phyloP scores from a whole-genome alignment of 140 eudicot genomes.

The Oenanthe javanica region DNA sequence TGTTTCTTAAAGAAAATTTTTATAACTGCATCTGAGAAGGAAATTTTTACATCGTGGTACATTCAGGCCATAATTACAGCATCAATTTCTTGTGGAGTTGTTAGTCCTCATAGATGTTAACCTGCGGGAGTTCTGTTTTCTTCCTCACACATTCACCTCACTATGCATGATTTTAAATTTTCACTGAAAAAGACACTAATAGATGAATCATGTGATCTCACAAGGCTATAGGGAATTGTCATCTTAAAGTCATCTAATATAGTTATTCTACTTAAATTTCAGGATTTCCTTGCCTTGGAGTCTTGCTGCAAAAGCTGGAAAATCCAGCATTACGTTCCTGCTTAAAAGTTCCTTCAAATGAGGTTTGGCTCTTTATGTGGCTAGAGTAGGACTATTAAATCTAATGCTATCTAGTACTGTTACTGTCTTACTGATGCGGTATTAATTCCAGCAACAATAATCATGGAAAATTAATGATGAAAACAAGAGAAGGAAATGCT shows the following conservation, averaged over 20 bases:
- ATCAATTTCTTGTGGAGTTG: not conserved
- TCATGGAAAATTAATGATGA: not conserved
- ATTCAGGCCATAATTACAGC: not conserved
- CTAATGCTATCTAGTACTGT: not conserved
- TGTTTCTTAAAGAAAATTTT: not conserved
- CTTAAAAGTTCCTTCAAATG: slow-evolving; percentile 85
- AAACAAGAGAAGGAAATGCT: not conserved
- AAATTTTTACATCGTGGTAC: not conserved
- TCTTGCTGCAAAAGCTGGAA: slow-evolving; percentile 83
- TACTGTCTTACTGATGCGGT: not conserved
- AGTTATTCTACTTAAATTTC: slow-evolving; percentile 20
- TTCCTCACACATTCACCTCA: not conserved
- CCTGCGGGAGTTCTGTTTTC: not conserved
- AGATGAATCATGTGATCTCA: not conserved
- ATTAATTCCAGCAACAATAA: not conserved
- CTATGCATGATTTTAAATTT: not conserved
- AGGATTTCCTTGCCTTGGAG: slow-evolving; percentile 92
- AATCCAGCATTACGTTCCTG: slow-evolving; percentile 92
- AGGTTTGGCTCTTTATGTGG: slow-evolving; percentile 31
- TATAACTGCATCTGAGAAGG: not conserved
- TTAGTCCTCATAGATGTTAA: not conserved
- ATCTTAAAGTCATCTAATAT: slow-evolving; percentile 5
- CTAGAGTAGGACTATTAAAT: not conserved
- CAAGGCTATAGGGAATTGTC: not conserved
- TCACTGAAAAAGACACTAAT: not conserved